phyloP scores from a whole-genome alignment of 257 asterid genomes.

The Dorcoceras hygrometricum region DNA sequence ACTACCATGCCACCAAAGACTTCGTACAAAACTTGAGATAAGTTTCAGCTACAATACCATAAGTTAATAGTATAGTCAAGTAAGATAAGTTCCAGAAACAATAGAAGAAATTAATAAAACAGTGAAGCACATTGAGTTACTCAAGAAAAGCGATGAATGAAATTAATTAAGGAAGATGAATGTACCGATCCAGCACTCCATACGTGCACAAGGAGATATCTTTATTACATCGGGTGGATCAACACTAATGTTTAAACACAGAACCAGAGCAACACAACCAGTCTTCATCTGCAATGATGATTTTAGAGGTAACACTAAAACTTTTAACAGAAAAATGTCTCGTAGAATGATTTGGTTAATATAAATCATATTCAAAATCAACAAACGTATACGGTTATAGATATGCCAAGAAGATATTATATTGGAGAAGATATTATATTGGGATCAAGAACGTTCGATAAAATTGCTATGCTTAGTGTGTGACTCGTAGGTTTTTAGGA shows the following conservation, averaged over 20 bases:
- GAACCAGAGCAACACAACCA: conserved; percentile 95
- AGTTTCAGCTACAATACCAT: neutral
- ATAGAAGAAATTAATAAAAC: neutral
- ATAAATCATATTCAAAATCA: neutral
- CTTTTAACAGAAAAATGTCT: conserved; percentile 1
- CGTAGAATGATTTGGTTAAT: conserved; percentile 1
- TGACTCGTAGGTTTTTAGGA: no score
- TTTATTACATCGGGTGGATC: conserved; percentile 99
- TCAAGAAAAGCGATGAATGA: neutral
- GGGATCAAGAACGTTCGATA: neutral
- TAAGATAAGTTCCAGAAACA: neutral
- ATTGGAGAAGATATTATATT: neutral
- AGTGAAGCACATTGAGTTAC: no score
- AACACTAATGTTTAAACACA: conserved; percentile 90
- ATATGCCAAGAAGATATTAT: neutral
- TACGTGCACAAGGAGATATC: conserved; percentile 99
- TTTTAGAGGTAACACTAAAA: conserved; percentile 20
- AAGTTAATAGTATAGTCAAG: neutral
- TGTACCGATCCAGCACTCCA: conserved; percentile 99
- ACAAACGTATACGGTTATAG: neutral
- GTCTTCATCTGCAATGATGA: conserved; percentile 90
- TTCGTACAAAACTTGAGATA: neutral
- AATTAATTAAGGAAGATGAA: conserved; percentile 26
- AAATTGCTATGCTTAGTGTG: no score
- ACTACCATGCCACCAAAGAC: neutral